Base-by-base conservation (phyloP, 306 rosid genomes). In the Ormosia semicastrata region DNA sequence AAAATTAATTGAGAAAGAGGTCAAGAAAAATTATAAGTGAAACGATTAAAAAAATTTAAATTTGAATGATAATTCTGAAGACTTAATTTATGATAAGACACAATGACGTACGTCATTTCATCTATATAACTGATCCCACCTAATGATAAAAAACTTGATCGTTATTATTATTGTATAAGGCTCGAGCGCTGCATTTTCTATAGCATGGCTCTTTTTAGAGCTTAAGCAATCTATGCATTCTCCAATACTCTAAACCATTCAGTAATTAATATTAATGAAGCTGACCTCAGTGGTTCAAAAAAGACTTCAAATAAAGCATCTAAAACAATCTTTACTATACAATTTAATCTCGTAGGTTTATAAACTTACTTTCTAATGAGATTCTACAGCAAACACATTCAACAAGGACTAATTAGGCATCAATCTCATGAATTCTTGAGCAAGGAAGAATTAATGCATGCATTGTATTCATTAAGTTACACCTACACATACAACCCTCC, bases 391-490 rank as follows among this genome's bases (percentile, higher is more conserved):
- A 30, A 71, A 71, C 64, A 44, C 71, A 66, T 44, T 43, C 29
- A 49, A 4, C 49, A 43, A 17, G 49, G 54, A 36, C 60, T 40
- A 62, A 78, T 18, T 37, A 32, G 62, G 76, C 58, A 29, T 75
- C 79, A 63, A 52, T 69, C 71, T 75, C 59, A 72, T 80, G 75
- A 69, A 80, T 39, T 50, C 15, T 80, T 75, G 54, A 75, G 34
- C 68, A 73, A 41, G 73, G 69, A 74, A 60, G 59, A 76, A 33
- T 33, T 40, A 81, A 75, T 60, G 77, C 60, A 59, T 70, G 66
- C 77, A 67, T 46, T 66, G 13, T 13, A 73, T 84, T 57, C 79
- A 84, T 32, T 33, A 57, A 66, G 18, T 34, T 58, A 43, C 63
- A 83, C 75, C 53, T 70, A 83, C 75, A 69, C n/a, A 24, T 36